Evolutionary conservation across 1,139 yeast species (phyloP), one percentile per base, ranked within the genome.

Genomic region (Pichia sp.): DNA sequence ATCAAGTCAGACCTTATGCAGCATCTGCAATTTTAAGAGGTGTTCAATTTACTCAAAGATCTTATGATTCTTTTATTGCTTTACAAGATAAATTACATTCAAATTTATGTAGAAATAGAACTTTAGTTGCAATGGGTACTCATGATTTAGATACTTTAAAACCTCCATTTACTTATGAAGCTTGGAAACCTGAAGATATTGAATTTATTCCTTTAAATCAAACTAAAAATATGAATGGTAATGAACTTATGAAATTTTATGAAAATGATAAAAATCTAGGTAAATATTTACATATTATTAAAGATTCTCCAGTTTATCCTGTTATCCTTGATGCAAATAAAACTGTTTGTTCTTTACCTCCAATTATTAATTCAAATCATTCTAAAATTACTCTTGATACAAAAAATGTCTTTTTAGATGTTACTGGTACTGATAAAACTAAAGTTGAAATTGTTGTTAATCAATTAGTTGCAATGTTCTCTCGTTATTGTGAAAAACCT

Each of bases 101-200:
- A 51, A 94, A 94, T 66, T 73, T 94, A 62, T 92, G 98, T 68
- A 90, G 98, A 72, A 86, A 90, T 68, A 85, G 99, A 73, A 83
- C 96, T 37, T 76, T 94, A 59, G 98, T 92, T 45, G 97, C 98
- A 48, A 89, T 90, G 73, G 99, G 99, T 58, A 94, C 99, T 48
- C 99, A 94, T 64, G 97, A 94, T 68, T 71, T 84, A 51, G 96
- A 87, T 64, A 78, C 85, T 42, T 70, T 92, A 55, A 66, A 76
- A 39, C 87, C 92, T 26, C 96, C 96, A 45, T 87, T 89, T 70
- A 80, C 90, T 46, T 94, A 87, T 70, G 87, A 84, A 62, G 97
- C 92, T 34, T 71, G 86, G 55, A 71, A 79, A 46, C 97, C 97
- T 48, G 70, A 76, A 56, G 90, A 86, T 40, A 78, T 94, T 63